Evolutionary conservation across 1,139 yeast species (phyloP).

Genomic region (Saccharomyces hybrid): DNA sequence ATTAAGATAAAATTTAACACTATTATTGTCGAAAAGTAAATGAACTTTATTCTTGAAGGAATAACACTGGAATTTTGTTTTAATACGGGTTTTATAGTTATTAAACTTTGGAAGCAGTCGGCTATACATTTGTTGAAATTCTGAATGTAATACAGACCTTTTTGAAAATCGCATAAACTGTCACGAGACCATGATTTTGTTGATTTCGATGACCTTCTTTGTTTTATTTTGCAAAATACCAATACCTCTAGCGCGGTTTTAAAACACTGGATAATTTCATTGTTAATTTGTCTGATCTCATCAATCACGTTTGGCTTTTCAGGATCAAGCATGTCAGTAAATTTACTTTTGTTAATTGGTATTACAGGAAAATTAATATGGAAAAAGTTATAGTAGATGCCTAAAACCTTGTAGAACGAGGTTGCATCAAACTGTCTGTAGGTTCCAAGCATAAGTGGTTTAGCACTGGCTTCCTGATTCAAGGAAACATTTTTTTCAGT

Average conservation of each 20-base stretch:
- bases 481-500: neutral
- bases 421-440: neutral
- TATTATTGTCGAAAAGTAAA: conserved; percentile 42
- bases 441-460: neutral
- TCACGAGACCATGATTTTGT: neutral
- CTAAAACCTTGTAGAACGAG: neutral
- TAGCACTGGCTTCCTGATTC: neutral
- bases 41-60: conserved; percentile 33
- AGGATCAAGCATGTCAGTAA: neutral
- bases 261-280: neutral
- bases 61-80: conserved; percentile 28
- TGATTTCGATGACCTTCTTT: neutral
- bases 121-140: conserved; percentile 10
- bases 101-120: conserved; percentile 37
- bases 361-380: neutral
- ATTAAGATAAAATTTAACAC: conserved; percentile 51
- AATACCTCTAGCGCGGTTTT: neutral
- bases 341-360: neutral
- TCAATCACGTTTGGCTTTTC: neutral
- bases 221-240: neutral
- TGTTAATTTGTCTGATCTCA: neutral
- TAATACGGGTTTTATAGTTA: conserved; percentile 40
- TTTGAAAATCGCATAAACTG: neutral
- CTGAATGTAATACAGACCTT: neutral
- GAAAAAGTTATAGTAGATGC: neutral